These are phyloP conservation scores for Trichoderma gracile DNA, from an alignment of 2,329 filamentous ascomycete species.

Conservation along the genomic window DNA sequence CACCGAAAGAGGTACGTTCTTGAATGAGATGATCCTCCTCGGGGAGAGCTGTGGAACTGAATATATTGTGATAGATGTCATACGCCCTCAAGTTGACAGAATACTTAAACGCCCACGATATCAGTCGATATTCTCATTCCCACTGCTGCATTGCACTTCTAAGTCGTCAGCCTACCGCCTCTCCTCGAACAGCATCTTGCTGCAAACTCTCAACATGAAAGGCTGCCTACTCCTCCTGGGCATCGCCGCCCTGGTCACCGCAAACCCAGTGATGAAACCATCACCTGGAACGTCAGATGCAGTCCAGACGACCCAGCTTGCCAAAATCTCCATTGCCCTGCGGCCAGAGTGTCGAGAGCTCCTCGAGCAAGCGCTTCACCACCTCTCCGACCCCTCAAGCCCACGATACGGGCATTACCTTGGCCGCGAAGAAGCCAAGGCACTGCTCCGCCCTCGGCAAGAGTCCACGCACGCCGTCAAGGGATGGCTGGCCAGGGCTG, in stretches of 20 bases:
- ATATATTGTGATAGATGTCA: no score
- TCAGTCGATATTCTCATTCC: not conserved
- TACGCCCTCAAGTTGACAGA: no score
- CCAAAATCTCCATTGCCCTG: constrained; percentile 38
- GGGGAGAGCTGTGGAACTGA: no score
- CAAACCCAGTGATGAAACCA: constrained; percentile 28
- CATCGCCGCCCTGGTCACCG: not conserved
- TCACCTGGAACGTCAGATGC: constrained; percentile 15
- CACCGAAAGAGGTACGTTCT: no score
- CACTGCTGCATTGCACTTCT: not conserved
- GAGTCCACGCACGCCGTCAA: constrained; percentile 44
- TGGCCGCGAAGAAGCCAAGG: constrained; percentile 49
- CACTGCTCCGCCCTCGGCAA: constrained; percentile 48
- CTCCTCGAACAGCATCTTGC: not conserved
- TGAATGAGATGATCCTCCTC: no score
- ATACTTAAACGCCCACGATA: no score
- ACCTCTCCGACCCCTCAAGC: constrained; percentile 52
- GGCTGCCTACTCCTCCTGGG: not conserved
- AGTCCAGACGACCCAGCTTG: constrained; percentile 27
- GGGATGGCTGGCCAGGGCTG: constrained; percentile 47
- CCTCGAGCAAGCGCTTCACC: constrained; percentile 48
- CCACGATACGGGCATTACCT: constrained; percentile 52
- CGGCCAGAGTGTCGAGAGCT: constrained; percentile 30
- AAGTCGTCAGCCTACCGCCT: not conserved
- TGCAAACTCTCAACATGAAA: not conserved